Evolutionary conservation across 2,329 filamentous ascomycete genomes (phyloP), one percentile per base, ranked within the genome.

Genomic region (Paraconiothyrium sp.): DNA sequence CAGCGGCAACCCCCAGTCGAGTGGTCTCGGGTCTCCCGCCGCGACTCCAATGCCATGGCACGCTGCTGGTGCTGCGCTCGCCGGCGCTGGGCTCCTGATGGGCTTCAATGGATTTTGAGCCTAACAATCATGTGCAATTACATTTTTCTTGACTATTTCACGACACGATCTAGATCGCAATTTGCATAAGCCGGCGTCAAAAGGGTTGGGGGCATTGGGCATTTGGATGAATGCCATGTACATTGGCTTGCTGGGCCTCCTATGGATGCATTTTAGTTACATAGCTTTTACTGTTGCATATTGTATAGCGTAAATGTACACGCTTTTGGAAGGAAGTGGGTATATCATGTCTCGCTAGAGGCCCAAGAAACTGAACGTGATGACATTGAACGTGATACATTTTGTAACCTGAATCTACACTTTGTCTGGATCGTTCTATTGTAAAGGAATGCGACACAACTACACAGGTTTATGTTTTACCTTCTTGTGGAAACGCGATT

Each of bases 81-180:
- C 71, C 3, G 75, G 72, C 14, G 74, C 74, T 1, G 76, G 74
- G 6, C 46, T 76, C 14, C 51, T 78, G 63, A 51, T 76, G 57
- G 74, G 75, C 7, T 72, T 75, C 61, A 75, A 75, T 47, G 74
- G 73, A 14, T 72, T 77, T 27, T 77, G 60, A 72, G 60, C 44
- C 54, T 41, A 14, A 35, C 30, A n/a, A 50, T 27, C 14, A 39
- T 37, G 34, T 44, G 50, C 7, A 49, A 35, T 20, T 1, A 16
- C 8, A n/a, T 47, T 37, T 24, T 24, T 4, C 22, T 56, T 47
- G n/a, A 44, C 2, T 47, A 47, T 47, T n/a, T 24, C 34, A 27
- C 30, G 30, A 56, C 43, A 55, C n/a, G n/a, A 27, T 20, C 39
- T 56, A 46, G 16, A 48, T 32, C 30, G 24, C 20, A 13, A 11